Evolutionary conservation across 176 grass and related monocot species (phyloP).

Genomic region (Pharus latifolius): DNA sequence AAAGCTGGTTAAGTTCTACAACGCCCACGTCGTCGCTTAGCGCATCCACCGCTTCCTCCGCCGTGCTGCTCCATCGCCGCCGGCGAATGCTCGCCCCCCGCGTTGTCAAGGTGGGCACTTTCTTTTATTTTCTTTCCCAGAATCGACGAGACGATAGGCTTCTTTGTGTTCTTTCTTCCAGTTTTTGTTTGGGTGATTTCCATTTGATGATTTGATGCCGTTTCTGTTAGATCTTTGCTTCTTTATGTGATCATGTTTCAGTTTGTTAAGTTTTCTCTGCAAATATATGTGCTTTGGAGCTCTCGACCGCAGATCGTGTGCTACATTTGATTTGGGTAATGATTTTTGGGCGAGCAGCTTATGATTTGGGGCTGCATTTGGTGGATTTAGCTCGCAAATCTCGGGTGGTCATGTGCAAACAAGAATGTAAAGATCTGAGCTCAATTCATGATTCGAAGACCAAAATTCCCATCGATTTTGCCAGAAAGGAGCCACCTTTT

Average conservation of each 20-base stretch:
- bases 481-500: constrained; percentile 30
- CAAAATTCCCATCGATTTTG: constrained; percentile 14
- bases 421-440: constrained; percentile 7
- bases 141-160: neutral
- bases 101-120: constrained; percentile 14
- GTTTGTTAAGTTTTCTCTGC: neutral
- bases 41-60: neutral
- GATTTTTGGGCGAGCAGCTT: neutral
- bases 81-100: neutral
- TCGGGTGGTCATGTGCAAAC: neutral
- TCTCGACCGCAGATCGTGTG: neutral
- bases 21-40: neutral
- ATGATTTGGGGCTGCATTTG: neutral
- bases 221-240: neutral
- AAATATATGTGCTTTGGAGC: neutral
- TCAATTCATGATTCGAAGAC: constrained; percentile 14
- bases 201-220: neutral
- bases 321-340: neutral
- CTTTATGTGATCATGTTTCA: neutral
- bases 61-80: neutral
- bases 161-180: neutral
- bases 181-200: no score
- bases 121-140: neutral
- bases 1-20: neutral
- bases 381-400: neutral